Conservation (phyloP, 495 filamentous ascomycete genomes). For the Daldinia concentrica region DNA sequence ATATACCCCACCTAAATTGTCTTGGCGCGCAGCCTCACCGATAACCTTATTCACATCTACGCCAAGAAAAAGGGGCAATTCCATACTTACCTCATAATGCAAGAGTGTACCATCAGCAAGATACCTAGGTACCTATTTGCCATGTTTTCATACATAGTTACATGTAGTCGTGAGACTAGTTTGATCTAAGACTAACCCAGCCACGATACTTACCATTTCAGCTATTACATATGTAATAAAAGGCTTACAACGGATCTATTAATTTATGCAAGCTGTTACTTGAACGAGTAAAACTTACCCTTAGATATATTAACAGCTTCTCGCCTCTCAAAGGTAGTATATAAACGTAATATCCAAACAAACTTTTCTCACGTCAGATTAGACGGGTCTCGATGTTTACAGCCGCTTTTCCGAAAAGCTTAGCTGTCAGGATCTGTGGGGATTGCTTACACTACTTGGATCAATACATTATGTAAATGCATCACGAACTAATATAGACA, state of each 20-base stretch:
- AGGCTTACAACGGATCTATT: too few species aligned
- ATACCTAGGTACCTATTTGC: too few species aligned
- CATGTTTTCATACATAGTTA: too few species aligned
- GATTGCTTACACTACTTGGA: neutral
- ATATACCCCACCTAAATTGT: conserved; percentile 21
- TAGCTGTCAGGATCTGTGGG: neutral
- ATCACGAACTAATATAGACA: neutral
- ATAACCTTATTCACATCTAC: conserved; percentile 27
- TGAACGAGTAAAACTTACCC: too few species aligned
- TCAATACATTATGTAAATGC: neutral
- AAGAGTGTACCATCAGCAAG: neutral
- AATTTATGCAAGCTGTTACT: too few species aligned
- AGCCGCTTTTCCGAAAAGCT: neutral
- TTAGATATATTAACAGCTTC: too few species aligned
- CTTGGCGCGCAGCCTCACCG: conserved; percentile 18
- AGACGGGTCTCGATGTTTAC: neutral
- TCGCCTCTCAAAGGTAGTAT: neutral
- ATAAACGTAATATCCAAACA: neutral
- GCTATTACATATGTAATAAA: too few species aligned
- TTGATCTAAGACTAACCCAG: too few species aligned
- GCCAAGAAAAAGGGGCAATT: neutral
- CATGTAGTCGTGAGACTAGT: too few species aligned
- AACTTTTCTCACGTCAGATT: neutral
- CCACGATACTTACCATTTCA: too few species aligned
- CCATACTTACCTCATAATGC: neutral